Evolutionary conservation across 139 green algal genomes (phyloP), one percentile per base, ranked within the genome.

Genomic region (Marvania coccoides): DNA sequence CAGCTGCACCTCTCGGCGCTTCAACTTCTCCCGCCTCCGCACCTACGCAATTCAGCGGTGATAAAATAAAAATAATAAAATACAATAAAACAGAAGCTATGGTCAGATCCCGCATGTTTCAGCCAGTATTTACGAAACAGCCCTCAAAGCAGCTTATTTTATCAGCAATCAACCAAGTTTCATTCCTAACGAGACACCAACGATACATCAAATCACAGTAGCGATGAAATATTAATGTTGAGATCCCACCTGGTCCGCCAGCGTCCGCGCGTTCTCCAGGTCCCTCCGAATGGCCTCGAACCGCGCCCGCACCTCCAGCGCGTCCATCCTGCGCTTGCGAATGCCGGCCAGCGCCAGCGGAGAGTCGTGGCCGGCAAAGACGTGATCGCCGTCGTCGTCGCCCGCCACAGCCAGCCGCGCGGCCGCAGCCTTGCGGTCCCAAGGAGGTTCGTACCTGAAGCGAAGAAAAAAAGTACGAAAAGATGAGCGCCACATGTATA

Each of bases 241-340:
- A n/a, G 29, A 61, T n/a, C n/a, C n/a, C n/a, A n/a, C 63, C 34
- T 80, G 76, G 59, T 83, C 77, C 3, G 77, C 77, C 63, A 83
- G 61, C 33, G 71, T 82, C 31, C 77, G 63, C 4, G 66, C 58
- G 6, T 45, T 28, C 51, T 83, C 77, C 19, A 83, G 59, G 34
- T 83, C 77, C 23, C 58, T 47, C 53, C 71, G 45, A 6, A 78
- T 64, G 38, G 57, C 55, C 35, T 59, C 56, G 48, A 78, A 78
- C n/a, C 71, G 64, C 23, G 34, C 8, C 35, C 56, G 34, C 2
- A 59, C 65, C 45, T 78, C 71, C 10, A 59, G 47, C 0, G 56
- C 42, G 58, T 78, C 65, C 65, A 78, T 47, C 33, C 59, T 62
- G n/a, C 71, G 62, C 38, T 47, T 57, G 37, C 65, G 58, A 19